phyloP scores from a whole-genome alignment of 306 rosid species.

The Astragalus membranaceus region DNA sequence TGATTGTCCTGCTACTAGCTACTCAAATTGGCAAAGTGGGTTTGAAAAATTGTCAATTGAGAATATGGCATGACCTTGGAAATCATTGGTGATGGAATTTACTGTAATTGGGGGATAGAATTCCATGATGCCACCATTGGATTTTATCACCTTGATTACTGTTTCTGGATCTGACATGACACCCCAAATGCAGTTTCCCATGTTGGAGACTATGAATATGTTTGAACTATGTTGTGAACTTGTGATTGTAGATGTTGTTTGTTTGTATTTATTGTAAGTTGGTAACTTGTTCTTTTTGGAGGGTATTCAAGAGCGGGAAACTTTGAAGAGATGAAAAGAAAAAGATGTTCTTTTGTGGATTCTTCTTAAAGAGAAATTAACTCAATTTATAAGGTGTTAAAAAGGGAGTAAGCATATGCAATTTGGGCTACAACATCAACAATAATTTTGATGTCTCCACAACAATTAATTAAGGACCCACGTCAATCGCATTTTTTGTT shows the following conservation, averaged over 20 bases:
- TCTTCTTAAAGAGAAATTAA: background rate
- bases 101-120: conserved; percentile 55
- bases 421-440: no score
- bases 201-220: conserved; percentile 13
- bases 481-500: no score
- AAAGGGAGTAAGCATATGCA: no score
- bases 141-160: conserved; percentile 46
- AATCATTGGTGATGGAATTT: conserved; percentile 49
- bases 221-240: background rate
- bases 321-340: conserved; percentile 17
- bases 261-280: background rate
- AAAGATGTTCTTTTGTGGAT: conserved; percentile 17
- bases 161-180: conserved; percentile 37
- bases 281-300: conserved; percentile 1
- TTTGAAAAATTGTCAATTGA: conserved; percentile 53
- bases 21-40: conserved; percentile 45
- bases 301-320: conserved; percentile 37
- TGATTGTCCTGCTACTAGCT: conserved; percentile 51
- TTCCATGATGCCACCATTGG: conserved; percentile 82
- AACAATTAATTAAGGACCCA: no score
- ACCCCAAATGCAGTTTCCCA: conserved; percentile 75
- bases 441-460: no score
- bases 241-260: background rate
- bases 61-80: conserved; percentile 66
- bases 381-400: no score